Evolutionary conservation across 169 alveolate genomes (phyloP).

Genomic region (Plasmodium coatneyi): DNA sequence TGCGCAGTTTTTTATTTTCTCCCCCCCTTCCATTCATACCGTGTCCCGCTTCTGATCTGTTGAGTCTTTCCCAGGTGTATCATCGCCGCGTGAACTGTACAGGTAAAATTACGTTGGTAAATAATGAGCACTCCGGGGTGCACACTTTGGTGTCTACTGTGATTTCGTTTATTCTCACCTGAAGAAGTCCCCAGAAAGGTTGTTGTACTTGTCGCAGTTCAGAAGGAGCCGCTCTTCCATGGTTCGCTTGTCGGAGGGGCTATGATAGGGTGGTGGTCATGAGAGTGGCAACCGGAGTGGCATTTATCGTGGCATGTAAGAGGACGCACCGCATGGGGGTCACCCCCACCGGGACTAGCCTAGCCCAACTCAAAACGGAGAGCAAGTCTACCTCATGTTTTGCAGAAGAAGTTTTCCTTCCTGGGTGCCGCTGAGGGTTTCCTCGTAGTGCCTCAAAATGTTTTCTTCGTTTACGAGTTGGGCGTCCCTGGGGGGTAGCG

Average conservation of each 20-base stretch:
- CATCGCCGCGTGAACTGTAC: background rate
- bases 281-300: background rate
- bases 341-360: background rate
- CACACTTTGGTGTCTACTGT: background rate
- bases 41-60: background rate
- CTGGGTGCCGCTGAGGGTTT: constrained; percentile 2
- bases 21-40: background rate
- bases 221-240: constrained; percentile 64
- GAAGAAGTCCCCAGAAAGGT: constrained; percentile 9
- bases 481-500: background rate
- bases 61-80: background rate
- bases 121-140: background rate
- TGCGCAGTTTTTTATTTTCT: background rate
- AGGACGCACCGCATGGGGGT: background rate
- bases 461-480: constrained; percentile 38
- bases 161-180: constrained; percentile 10
- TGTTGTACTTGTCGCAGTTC: constrained; percentile 38
- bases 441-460: constrained; percentile 18
- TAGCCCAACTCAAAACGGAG: background rate
- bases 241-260: constrained; percentile 16
- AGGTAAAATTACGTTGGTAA: too few relatives aligned
- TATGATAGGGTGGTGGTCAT: background rate
- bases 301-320: background rate
- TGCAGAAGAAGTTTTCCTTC: constrained; percentile 33
- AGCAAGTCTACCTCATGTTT: constrained; percentile 16